Percentiles rank a stretch among this genome's conserved stretches.
These are phyloP conservation scores for Isabelozyma rhagii DNA, from an alignment of 805 yeast genomes.

Conservation along the genomic window DNA sequence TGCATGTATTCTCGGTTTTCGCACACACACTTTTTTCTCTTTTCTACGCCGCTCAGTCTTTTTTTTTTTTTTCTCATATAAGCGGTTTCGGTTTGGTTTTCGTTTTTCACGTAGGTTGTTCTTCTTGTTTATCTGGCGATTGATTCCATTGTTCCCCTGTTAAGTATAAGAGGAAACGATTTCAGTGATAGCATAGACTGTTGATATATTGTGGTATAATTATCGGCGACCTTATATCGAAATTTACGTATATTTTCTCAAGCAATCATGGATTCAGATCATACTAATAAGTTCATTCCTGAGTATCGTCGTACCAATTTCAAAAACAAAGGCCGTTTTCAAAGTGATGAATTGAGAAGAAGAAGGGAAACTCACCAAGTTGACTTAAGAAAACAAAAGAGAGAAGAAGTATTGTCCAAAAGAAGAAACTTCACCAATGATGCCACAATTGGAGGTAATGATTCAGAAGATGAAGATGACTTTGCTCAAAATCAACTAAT, in stretches of 20 bases:
- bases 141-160: no score
- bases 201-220: not conserved
- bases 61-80: no score
- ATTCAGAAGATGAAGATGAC: slow-evolving; percentile 42
- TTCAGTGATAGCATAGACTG: not conserved
- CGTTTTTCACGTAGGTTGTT: not conserved
- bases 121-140: not conserved
- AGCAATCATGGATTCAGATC: slow-evolving; percentile 63
- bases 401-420: slow-evolving; percentile 92
- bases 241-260: not conserved
- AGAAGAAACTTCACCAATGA: slow-evolving; percentile 71
- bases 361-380: slow-evolving; percentile 97
- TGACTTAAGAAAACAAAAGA: slow-evolving; percentile 91
- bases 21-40: not conserved
- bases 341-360: slow-evolving; percentile 94
- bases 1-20: not conserved
- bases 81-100: not conserved
- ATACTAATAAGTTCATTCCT: slow-evolving; percentile 84
- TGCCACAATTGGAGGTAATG: slow-evolving; percentile 34
- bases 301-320: slow-evolving; percentile 96
- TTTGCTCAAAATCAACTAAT: slow-evolving; percentile 8
- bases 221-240: not conserved
- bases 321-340: slow-evolving; percentile 91
- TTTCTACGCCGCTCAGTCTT: not conserved
- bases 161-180: no score